Percentiles rank a stretch among this genome's conserved stretches.
Evolutionary conservation across 2,329 filamentous ascomycete genomes (phyloP).

Genomic region (Iodosphaeria phyllophila): DNA sequence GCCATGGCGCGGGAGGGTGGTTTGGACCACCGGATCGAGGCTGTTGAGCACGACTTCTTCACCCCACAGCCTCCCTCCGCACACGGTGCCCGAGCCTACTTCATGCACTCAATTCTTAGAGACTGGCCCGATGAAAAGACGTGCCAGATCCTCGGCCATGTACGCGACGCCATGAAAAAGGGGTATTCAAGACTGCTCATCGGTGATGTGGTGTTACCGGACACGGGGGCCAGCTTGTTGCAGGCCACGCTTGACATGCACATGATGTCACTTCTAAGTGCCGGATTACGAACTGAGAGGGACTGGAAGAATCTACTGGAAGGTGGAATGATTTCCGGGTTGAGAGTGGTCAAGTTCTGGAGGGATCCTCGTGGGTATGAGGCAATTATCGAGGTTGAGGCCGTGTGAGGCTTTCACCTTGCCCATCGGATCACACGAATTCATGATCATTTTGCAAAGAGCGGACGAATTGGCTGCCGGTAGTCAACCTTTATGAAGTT

Average conservation of each 20-base stretch:
- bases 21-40: conserved; percentile 7
- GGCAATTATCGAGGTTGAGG: conserved; percentile 1
- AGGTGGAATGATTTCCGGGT: neutral
- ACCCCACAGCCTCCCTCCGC: conserved; percentile 14
- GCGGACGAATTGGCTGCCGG: too few relatives aligned
- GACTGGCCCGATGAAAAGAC: conserved; percentile 17
- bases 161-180: conserved; percentile 10
- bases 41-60: conserved; percentile 15
- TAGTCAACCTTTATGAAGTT: too few relatives aligned
- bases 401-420: too few relatives aligned
- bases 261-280: neutral
- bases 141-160: conserved; percentile 12
- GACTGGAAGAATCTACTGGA: conserved; percentile 1
- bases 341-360: conserved; percentile 1
- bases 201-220: conserved; percentile 1
- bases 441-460: too few relatives aligned
- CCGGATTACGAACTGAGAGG: neutral
- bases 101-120: conserved; percentile 18
- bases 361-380: neutral
- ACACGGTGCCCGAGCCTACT: conserved; percentile 15
- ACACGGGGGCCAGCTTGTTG: neutral
- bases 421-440: too few relatives aligned
- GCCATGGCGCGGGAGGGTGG: conserved; percentile 1
- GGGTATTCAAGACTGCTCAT: too few relatives aligned
- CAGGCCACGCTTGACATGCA: neutral